phyloP scores from a whole-genome alignment of 2,329 filamentous ascomycete species.

The Raffaelea arxii region DNA sequence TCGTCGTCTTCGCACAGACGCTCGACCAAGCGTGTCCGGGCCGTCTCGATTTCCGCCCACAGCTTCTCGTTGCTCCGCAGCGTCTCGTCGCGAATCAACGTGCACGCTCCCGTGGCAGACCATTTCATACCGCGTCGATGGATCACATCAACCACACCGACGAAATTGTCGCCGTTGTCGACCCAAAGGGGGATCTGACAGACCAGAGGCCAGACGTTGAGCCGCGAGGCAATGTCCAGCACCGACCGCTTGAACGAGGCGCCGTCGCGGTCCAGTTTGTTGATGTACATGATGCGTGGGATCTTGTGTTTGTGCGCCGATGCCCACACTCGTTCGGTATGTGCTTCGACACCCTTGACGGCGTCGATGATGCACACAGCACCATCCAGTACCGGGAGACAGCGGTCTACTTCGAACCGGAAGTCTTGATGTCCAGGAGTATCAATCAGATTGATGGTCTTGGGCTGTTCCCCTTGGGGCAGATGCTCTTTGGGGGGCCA shows the following conservation, averaged over 20 bases:
- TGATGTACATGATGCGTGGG: constrained; percentile 71
- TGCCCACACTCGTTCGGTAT: constrained; percentile 92
- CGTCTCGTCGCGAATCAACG: constrained; percentile 18
- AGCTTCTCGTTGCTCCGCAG: constrained; percentile 44
- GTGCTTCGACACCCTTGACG: constrained; percentile 65
- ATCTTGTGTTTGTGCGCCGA: constrained; percentile 82
- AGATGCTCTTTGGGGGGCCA: constrained; percentile 56
- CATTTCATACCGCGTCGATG: constrained; percentile 67
- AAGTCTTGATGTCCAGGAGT: constrained; percentile 97
- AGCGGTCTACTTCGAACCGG: constrained; percentile 90
- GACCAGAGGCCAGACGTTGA: constrained; percentile 78
- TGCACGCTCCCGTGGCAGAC: constrained; percentile 31
- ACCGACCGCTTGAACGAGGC: constrained; percentile 78
- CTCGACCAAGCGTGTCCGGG: constrained; percentile 71
- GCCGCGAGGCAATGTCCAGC: constrained; percentile 68
- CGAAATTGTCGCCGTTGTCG: constrained; percentile 55
- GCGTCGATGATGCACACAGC: constrained; percentile 26
- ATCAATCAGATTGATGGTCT: constrained; percentile 86
- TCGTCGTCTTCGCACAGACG: constrained; percentile 84
- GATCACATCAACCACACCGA: constrained; percentile 77
- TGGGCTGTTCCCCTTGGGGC: constrained; percentile 31
- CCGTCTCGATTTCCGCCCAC: constrained; percentile 61
- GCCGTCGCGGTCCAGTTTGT: constrained; percentile 77
- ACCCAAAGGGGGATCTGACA: constrained; percentile 96
- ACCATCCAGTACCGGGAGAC: constrained; percentile 40